Evolutionary conservation across 2,329 filamentous ascomycete genomes (phyloP), one percentile per base, ranked within the genome.

Genomic region (Hirsutella thompsonii): DNA sequence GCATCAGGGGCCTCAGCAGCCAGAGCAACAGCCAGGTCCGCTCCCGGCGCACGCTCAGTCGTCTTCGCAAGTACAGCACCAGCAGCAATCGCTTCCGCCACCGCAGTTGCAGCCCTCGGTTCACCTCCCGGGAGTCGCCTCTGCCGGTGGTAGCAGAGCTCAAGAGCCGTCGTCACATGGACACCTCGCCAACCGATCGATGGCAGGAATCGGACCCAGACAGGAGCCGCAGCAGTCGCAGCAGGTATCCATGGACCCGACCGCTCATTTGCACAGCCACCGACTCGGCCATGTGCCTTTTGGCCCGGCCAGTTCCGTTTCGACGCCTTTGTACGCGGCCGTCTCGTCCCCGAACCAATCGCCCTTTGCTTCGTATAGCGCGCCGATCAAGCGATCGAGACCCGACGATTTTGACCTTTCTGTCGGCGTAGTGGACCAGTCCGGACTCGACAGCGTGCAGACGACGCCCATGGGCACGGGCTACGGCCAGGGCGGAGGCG

Each of bases 341-440:
- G 61, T 72, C 42, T 52, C 60, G 48, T 67, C 69, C 6, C 58
- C 65, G 18, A 60, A 57, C 30, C 57, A 56, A 18, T 44, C 56
- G 32, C 54, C 50, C 14, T 52, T 57, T 38, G 49, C 48, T 20
- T 54, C 62, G 35, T 57, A 58, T 37, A 52, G 47, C 36, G 47
- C 50, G 42, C 43, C 52, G 30, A 52, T 67, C 34, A 81, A 80
- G 55, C 66, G 76, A 29, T 58, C 67, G 34, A 66, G 74, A 29
- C 72, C 72, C 33, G 74, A 77, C 46, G 74, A 79, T 26, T 66
- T 81, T 35, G 74, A 79, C 40, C 60, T 77, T 33, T 69, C 69
- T 23, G 67, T 69, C 40, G 57, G 64, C 19, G 67, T 73, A 16
- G 62, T 79, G 46, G 69, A 74, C 19, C 69, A 76, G 43, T 56